Conservation (phyloP, 805 yeast genomes). For the Tetrapisispora fleetii region DNA sequence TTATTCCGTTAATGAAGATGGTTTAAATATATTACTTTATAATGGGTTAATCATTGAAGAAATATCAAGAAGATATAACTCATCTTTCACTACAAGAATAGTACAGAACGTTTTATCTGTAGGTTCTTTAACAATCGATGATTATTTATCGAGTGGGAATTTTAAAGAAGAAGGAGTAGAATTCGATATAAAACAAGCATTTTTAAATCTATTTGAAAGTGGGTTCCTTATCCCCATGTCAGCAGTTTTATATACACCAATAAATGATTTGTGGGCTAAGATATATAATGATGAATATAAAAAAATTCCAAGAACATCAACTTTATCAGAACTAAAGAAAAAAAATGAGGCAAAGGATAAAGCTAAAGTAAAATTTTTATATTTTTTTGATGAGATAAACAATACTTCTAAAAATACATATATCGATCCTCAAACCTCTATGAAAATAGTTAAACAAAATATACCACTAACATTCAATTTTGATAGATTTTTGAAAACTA, state of each 20-base stretch:
- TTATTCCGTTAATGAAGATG: slow-evolving; percentile 56
- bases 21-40: slow-evolving; percentile 54
- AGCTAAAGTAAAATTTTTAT: slow-evolving; percentile 32
- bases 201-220: slow-evolving; percentile 38
- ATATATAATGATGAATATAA: slow-evolving; percentile 34
- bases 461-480: slow-evolving; percentile 53
- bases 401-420: slow-evolving; percentile 20
- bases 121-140: slow-evolving; percentile 55
- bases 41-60: slow-evolving; percentile 63
- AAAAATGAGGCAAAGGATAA: slow-evolving; percentile 49
- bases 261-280: slow-evolving; percentile 32
- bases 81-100: slow-evolving; percentile 32
- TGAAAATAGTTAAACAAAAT: slow-evolving; percentile 38
- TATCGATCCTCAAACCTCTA: slow-evolving; percentile 29
- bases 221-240: slow-evolving; percentile 44
- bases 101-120: slow-evolving; percentile 58
- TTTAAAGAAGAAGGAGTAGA: slow-evolving; percentile 18
- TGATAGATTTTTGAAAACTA: slow-evolving; percentile 54
- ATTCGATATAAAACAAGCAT: slow-evolving; percentile 28
- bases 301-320: slow-evolving; percentile 31
- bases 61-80: slow-evolving; percentile 33
- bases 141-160: slow-evolving; percentile 32
- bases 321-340: slow-evolving; percentile 45
- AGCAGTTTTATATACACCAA: slow-evolving; percentile 29
- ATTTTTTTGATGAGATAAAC: slow-evolving; percentile 27